Percentiles rank a stretch among this genome's conserved stretches.
Evolutionary conservation across 2,329 filamentous ascomycete genomes (phyloP).

Genomic region (Tolypocladium nubicola): DNA sequence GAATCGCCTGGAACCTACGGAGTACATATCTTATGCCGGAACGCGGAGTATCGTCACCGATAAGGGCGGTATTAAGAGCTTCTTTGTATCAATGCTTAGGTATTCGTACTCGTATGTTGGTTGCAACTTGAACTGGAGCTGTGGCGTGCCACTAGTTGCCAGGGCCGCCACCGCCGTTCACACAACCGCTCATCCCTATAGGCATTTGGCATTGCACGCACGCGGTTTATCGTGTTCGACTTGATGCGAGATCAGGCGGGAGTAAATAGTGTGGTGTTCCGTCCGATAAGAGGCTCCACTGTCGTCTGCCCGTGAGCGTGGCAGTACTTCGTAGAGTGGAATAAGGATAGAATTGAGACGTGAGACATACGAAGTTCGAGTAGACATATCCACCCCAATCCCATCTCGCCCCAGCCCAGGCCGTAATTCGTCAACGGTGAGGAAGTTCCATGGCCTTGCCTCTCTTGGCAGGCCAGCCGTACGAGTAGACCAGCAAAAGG

Average conservation of each 20-base stretch:
- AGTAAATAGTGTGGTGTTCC: not conserved
- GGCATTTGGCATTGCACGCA: not conserved
- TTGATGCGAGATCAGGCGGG: not conserved
- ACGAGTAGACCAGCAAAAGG: not conserved
- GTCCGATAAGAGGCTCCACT: not conserved
- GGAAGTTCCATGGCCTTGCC: not conserved
- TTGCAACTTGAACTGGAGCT: not conserved
- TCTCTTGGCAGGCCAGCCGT: not conserved
- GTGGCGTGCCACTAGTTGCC: not conserved
- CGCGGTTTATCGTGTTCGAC: not conserved
- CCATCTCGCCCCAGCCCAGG: not conserved
- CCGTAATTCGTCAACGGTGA: not conserved
- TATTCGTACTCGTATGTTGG: not conserved
- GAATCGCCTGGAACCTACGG: too few relatives aligned
- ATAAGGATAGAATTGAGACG: not conserved
- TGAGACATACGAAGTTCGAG: not conserved
- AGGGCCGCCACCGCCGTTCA: not conserved
- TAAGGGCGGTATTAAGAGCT: not conserved
- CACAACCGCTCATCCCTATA: not conserved
- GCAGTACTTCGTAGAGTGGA: not conserved
- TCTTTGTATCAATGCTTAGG: not conserved
- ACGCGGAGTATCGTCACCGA: not conserved
- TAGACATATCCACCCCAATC: not conserved
- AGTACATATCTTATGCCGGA: too few relatives aligned
- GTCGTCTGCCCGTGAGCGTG: not conserved